phyloP scores from a whole-genome alignment of 2,329 filamentous ascomycete genomes.

The Atkinsonella texensis region DNA sequence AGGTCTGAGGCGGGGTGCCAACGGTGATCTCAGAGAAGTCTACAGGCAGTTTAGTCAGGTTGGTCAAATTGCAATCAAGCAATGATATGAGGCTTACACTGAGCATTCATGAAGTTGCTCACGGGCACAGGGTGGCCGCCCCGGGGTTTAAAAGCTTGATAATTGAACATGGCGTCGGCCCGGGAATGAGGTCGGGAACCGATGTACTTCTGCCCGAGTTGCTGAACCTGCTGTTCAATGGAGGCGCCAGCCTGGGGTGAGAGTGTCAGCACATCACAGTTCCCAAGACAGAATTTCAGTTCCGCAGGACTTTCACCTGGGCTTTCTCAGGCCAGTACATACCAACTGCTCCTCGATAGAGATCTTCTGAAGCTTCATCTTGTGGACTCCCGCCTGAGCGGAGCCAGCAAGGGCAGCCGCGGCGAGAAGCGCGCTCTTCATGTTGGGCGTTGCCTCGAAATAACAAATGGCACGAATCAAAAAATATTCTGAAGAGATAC shows the following conservation, averaged over 20 bases:
- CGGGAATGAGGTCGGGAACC: slow-evolving; percentile 57
- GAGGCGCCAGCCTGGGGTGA: slow-evolving; percentile 54
- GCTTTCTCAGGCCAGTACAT: slow-evolving; percentile 25
- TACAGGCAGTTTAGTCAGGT: slow-evolving; percentile 21
- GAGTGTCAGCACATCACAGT: slow-evolving; percentile 3
- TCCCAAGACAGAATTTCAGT: slow-evolving; percentile 2
- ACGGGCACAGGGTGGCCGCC: slow-evolving; percentile 73
- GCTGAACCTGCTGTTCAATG: slow-evolving; percentile 69
- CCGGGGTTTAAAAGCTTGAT: slow-evolving; percentile 53
- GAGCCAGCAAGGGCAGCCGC: slow-evolving; percentile 72
- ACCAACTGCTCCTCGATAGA: slow-evolving; percentile 87
- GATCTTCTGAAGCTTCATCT: slow-evolving; percentile 96
- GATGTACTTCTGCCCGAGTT: slow-evolving; percentile 94
- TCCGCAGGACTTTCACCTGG: neutral
- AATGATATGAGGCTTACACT: slow-evolving; percentile 54
- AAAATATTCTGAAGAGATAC: neutral
- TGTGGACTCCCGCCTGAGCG: slow-evolving; percentile 78
- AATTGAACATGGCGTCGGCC: slow-evolving; percentile 67
- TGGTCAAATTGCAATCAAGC: neutral
- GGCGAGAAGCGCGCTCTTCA: slow-evolving; percentile 78
- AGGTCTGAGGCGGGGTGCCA: slow-evolving; percentile 81
- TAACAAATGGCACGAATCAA: neutral
- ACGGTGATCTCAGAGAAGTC: slow-evolving; percentile 96
- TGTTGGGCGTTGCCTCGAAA: slow-evolving; percentile 33
- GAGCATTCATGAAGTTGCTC: slow-evolving; percentile 96